Evolutionary conservation across 2,329 filamentous ascomycete genomes (phyloP), one percentile per base, ranked within the genome.

Genomic region (Penicillium capsulatum): DNA sequence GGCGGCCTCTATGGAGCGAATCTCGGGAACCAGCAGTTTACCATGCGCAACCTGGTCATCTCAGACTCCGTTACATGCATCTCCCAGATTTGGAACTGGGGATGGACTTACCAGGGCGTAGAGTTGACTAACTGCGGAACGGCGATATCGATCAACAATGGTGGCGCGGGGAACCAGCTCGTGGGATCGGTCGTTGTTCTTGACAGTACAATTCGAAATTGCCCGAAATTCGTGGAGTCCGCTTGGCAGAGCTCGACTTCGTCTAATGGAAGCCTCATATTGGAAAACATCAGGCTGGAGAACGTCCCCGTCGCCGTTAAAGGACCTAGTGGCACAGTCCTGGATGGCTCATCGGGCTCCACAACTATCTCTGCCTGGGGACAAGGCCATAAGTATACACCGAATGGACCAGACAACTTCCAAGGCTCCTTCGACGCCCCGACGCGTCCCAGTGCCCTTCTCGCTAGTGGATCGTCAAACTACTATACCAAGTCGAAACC

Each of bases 11-110:
- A 78, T 39, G 80, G 80, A 32, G 74, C 71, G 33, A 76, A 76
- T 53, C 64, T 80, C 42, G 81, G 81, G 17, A 81, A 74, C 44
- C 81, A 86, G 64, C 82, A 85, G 48, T 79, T 76, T 48, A 83
- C 79, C 0, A 76, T 74, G 42, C 70, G 73, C 7, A 77, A 79
- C 46, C 49, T 83, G 19, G 70, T 63, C 1, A 77, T 81, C 54
- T 67, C 71, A 28, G 65, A 70, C 30, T 68, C 67, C 13, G 62
- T 67, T 1, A 79, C 74, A 0, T 76, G 73, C 2, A 76, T 82
- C 32, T 70, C 73, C 16, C 70, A 78, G 47, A 62, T 75, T 7
- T 81, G 76, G 77, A 66, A 77, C 43, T 81, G 79, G 78, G 74
- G 74, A 1, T 81, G 71, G 72, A 75, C 71, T 0, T 77, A 73